Percentiles rank a stretch among this genome's conserved stretches.
These are phyloP conservation scores for Sclerotinia minor DNA, from an alignment of 2,329 filamentous ascomycete species.

Conservation along the genomic window DNA sequence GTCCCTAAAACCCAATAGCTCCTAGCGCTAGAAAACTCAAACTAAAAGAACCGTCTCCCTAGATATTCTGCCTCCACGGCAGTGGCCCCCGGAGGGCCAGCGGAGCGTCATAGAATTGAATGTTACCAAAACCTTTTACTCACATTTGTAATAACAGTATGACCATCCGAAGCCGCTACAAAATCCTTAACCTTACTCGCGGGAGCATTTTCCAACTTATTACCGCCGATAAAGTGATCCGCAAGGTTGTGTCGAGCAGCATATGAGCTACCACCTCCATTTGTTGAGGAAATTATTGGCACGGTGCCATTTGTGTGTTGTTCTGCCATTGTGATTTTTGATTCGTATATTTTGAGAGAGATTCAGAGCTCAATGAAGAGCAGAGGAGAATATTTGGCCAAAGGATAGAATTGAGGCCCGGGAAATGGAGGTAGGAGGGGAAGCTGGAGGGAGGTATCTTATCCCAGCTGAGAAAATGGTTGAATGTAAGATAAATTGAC, in stretches of 20 bases:
- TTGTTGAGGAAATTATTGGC: slow-evolving; percentile 46
- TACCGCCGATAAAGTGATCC: slow-evolving; percentile 95
- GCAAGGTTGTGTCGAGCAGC: slow-evolving; percentile 80
- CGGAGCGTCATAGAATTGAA: neutral
- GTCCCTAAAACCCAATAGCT: neutral
- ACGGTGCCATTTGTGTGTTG: slow-evolving; percentile 45
- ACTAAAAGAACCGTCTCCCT: neutral
- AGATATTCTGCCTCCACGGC: neutral
- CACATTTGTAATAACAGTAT: slow-evolving; percentile 98
- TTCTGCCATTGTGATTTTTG: slow-evolving; percentile 25
- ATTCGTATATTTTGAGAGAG: neutral
- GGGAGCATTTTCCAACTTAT: slow-evolving; percentile 77
- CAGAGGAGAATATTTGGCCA: slow-evolving; percentile 33
- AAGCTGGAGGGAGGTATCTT: slow-evolving; percentile 4
- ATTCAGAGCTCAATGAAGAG: slow-evolving; percentile 37
- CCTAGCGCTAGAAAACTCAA: neutral
- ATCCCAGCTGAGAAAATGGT: slow-evolving; percentile 23
- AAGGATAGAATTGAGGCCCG: slow-evolving; percentile 12
- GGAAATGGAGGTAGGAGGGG: slow-evolving; percentile 23
- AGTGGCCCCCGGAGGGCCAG: slow-evolving; percentile 5
- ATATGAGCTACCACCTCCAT: slow-evolving; percentile 66
- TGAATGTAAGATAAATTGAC: slow-evolving; percentile 17
- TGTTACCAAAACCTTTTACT: neutral
- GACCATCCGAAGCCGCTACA: slow-evolving; percentile 82
- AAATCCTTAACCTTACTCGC: slow-evolving; percentile 95